These are phyloP conservation scores for Acacia melanoxylon DNA, from an alignment of 306 rosid genomes.

Conservation along the genomic window DNA sequence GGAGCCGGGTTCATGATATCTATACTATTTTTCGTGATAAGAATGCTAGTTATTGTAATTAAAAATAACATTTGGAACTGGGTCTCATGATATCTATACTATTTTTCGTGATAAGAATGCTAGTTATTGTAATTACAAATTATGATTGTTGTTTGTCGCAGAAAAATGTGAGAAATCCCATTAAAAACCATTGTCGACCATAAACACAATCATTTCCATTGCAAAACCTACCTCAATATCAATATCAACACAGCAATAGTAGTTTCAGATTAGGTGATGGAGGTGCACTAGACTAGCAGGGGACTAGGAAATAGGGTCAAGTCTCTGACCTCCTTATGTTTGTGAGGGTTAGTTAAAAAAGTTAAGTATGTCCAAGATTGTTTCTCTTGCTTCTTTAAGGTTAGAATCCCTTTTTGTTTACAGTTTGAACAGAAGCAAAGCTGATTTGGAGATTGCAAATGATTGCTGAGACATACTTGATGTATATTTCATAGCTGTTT, in stretches of 20 bases:
- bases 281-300: background rate
- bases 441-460: background rate
- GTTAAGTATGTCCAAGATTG: background rate
- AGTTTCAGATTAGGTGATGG: too few species aligned
- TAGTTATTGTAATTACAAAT: background rate
- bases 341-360: background rate
- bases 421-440: background rate
- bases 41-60: background rate
- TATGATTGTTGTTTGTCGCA: background rate
- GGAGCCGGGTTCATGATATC: background rate
- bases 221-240: background rate
- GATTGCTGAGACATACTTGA: background rate
- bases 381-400: slow-evolving; percentile 1
- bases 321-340: background rate
- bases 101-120: background rate
- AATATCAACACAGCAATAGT: background rate
- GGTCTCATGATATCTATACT: background rate
- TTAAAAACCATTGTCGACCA: background rate
- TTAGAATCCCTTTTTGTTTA: background rate
- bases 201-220: background rate
- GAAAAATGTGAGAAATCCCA: background rate
- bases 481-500: background rate
- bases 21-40: background rate
- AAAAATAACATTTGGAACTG: background rate
- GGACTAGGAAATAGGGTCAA: background rate